phyloP scores from a whole-genome alignment of 352 stramenopile genomes.

The Phytophthora brassicae region DNA sequence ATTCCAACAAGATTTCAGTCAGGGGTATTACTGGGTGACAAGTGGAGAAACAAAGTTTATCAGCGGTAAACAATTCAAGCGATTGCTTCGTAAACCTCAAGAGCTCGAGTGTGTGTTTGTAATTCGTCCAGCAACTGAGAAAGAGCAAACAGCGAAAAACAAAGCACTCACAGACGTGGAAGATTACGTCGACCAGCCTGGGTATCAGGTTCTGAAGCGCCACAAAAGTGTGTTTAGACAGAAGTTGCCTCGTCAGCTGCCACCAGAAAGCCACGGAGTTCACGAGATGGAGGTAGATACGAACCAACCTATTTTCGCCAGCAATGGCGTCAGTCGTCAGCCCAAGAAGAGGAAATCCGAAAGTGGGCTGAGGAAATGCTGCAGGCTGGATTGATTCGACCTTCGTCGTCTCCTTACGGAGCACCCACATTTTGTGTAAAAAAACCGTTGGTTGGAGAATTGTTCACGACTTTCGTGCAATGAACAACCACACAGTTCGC shows the following conservation, averaged over 20 bases:
- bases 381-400: not conserved
- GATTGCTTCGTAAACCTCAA: not conserved
- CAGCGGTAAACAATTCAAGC: not conserved
- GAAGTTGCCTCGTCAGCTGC: not conserved
- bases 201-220: not conserved
- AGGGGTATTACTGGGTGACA: not conserved
- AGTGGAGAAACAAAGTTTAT: not conserved
- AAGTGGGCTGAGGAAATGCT: not conserved
- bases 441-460: conserved; percentile 25
- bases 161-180: conserved; percentile 1
- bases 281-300: not conserved
- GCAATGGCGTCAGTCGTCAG: not conserved
- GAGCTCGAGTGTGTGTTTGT: not conserved
- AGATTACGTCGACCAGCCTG: not conserved
- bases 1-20: not conserved
- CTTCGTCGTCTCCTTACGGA: not conserved
- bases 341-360: not conserved
- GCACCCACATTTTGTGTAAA: not conserved
- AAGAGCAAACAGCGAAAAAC: not conserved
- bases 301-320: not conserved
- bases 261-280: not conserved
- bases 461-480: conserved; percentile 22
- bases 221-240: not conserved
- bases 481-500: conserved; percentile 12
- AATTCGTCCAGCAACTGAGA: conserved; percentile 10